A percentile compares a stretch with the other conserved stretches of the same genome.
Evolutionary conservation across 2,329 filamentous ascomycete species (phyloP).

Genomic region (Sclerotinia minor): DNA sequence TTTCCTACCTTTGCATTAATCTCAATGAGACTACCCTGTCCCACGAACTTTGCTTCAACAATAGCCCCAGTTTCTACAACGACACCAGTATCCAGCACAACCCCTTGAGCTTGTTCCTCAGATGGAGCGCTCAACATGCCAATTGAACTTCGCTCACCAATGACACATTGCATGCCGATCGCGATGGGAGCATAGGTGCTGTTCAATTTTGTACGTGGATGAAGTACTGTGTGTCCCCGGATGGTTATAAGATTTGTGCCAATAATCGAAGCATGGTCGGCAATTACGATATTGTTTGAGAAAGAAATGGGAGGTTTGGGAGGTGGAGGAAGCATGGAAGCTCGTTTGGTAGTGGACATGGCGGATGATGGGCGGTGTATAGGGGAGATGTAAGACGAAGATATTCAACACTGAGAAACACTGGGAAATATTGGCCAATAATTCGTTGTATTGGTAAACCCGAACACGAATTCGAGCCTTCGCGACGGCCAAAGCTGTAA

Average conservation of each 20-base stretch:
- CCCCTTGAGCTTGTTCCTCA: slow-evolving; percentile 38
- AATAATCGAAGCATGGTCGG: slow-evolving; percentile 61
- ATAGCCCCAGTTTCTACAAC: slow-evolving; percentile 59
- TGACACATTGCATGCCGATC: slow-evolving; percentile 77
- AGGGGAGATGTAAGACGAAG: neutral
- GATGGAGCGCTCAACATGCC: slow-evolving; percentile 47
- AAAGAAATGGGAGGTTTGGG: slow-evolving; percentile 63
- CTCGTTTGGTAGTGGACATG: slow-evolving; percentile 41
- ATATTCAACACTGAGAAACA: neutral
- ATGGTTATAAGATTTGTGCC: slow-evolving; percentile 80
- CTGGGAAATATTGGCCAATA: neutral
- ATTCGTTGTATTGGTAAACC: neutral
- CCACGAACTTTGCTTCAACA: slow-evolving; percentile 53
- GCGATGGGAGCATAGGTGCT: slow-evolving; percentile 76
- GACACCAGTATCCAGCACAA: slow-evolving; percentile 61
- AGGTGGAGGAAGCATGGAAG: slow-evolving; percentile 53
- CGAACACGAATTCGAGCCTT: slow-evolving; percentile 14
- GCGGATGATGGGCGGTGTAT: slow-evolving; percentile 23
- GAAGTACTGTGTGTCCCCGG: slow-evolving; percentile 75
- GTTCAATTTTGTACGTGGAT: slow-evolving; percentile 79
- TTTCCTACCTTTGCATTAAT: slow-evolving; percentile 61
- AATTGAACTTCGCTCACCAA: slow-evolving; percentile 68
- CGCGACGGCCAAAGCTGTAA: slow-evolving; percentile 1
- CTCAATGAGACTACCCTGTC: slow-evolving; percentile 60
- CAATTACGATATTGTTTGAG: slow-evolving; percentile 60